phyloP scores from a whole-genome alignment of 139 green algal species.

The Spirogloea muscicola region DNA sequence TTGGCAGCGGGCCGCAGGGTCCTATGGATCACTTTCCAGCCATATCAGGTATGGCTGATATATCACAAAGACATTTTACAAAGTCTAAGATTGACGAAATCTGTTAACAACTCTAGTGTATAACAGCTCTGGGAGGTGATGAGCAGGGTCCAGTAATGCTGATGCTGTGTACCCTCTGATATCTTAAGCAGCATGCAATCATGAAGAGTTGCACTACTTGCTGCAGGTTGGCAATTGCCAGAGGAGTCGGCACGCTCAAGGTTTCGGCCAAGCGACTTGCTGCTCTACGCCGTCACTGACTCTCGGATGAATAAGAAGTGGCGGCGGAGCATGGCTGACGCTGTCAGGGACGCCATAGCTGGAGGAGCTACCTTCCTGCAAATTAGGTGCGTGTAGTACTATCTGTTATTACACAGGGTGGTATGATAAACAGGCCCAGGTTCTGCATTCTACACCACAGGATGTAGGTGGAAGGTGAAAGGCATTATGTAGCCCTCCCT shows the following conservation, averaged over 20 bases:
- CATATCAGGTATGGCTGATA: too few relatives aligned
- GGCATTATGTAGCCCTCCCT: too few relatives aligned
- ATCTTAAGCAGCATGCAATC: too few relatives aligned
- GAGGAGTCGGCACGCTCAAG: not conserved
- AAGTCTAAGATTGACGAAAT: too few relatives aligned
- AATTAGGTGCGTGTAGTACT: constrained; percentile 52
- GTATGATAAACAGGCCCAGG: too few relatives aligned
- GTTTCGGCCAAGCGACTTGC: constrained; percentile 5
- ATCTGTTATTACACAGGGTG: not conserved
- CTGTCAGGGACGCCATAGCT: constrained; percentile 61
- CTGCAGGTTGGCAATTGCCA: too few relatives aligned
- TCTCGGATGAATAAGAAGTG: constrained; percentile 40
- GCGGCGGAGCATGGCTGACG: constrained; percentile 52
- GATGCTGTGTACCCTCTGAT: constrained; percentile 3
- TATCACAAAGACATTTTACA: too few relatives aligned
- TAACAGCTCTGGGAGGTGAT: too few relatives aligned
- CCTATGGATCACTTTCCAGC: constrained; percentile 29
- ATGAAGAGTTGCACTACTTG: too few relatives aligned
- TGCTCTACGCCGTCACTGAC: constrained; percentile 47
- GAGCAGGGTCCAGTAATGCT: not conserved
- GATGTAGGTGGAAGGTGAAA: too few relatives aligned
- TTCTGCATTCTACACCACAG: too few relatives aligned
- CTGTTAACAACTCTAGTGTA: too few relatives aligned
- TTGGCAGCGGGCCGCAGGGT: constrained; percentile 23
- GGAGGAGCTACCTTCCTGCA: constrained; percentile 82